Evolutionary conservation across 345 rosid species (phyloP), one percentile per base, ranked within the genome.

Genomic region (Firmiana major): DNA sequence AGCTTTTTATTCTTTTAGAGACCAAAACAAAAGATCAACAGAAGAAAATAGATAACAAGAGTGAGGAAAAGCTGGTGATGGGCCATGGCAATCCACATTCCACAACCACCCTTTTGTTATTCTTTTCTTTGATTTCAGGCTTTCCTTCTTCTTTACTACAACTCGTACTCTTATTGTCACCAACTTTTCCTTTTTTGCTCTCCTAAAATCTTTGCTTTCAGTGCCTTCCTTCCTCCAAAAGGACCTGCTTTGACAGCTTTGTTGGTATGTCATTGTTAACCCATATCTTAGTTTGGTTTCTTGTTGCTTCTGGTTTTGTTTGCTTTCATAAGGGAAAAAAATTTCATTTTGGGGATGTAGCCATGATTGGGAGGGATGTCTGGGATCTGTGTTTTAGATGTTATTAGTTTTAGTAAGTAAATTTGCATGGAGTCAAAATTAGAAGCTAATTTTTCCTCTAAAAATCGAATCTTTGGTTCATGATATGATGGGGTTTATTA

Each of bases 101-200:
- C 71, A 36, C 79, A 78, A 73, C 58, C 80, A 84, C 84, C 86
- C 71, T 81, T 73, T 78, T 79, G 63, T 82, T 83, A 34, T 31
- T 71, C 26, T 34, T 71, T 71, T 34, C 78, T 77, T 54, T 75
- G 42, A 74, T 45, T 36, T 67, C 66, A 4, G 79, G 22, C 78
- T 77, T 85, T 83, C 69, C 94, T 86, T 89, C 89, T 80, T 63
- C 82, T 87, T 80, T 75, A 90, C 94, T 82, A 8, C 86, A 79
- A 75, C 75, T 68, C 21, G 57, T 73, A 36, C 75, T 36, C 24
- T 24, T 36, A 59, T 53, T 75, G 22, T 66, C 82, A 66, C 77
- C 76, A 60, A 36, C 75, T 76, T 53, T 75, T 24, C 63, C 13
- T 69, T 63, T 65, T 49, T 77, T 57, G 45, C 11, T 28, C 62